phyloP scores from a whole-genome alignment of 331 rosid species.

The Prunus yedoensis region DNA sequence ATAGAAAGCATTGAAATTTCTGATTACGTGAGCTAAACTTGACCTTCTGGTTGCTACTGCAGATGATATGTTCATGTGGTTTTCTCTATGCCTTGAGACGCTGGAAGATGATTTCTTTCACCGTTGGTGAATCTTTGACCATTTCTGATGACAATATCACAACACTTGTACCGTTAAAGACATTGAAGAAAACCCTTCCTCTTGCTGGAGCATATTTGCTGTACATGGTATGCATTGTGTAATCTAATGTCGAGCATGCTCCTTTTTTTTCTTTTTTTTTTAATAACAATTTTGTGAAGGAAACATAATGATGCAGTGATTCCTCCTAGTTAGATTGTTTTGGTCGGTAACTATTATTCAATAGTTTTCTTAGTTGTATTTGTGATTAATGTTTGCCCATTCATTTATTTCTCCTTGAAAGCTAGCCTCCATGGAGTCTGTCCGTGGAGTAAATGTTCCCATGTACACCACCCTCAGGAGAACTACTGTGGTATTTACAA shows the following conservation, averaged over 20 bases:
- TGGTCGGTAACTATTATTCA: not conserved
- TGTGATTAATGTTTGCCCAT: conserved; percentile 15
- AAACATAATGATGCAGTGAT: no score
- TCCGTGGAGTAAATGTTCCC: conserved; percentile 97
- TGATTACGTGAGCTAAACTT: not conserved
- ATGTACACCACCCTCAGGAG: conserved; percentile 97
- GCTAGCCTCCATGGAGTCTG: conserved; percentile 96
- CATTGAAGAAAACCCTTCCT: conserved; percentile 78
- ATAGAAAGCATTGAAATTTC: not conserved
- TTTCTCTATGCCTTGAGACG: conserved; percentile 72
- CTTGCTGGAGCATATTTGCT: conserved; percentile 87
- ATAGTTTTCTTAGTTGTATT: conserved; percentile 11
- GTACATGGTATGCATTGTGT: conserved; percentile 67
- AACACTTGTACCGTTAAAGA: conserved; percentile 63
- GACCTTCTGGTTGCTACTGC: conserved; percentile 24
- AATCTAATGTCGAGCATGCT: conserved; percentile 4
- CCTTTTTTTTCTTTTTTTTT: no score
- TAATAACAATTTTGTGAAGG: no score
- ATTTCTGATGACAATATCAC: conserved; percentile 48
- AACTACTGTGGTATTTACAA: conserved; percentile 92
- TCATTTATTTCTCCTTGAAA: conserved; percentile 60
- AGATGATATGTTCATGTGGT: conserved; percentile 80
- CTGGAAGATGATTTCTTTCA: conserved; percentile 71
- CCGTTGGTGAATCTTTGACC: conserved; percentile 47
- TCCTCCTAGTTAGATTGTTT: not conserved